Conservation (phyloP, 768 basidiomycete species). For the Sarcodon aspratus region DNA sequence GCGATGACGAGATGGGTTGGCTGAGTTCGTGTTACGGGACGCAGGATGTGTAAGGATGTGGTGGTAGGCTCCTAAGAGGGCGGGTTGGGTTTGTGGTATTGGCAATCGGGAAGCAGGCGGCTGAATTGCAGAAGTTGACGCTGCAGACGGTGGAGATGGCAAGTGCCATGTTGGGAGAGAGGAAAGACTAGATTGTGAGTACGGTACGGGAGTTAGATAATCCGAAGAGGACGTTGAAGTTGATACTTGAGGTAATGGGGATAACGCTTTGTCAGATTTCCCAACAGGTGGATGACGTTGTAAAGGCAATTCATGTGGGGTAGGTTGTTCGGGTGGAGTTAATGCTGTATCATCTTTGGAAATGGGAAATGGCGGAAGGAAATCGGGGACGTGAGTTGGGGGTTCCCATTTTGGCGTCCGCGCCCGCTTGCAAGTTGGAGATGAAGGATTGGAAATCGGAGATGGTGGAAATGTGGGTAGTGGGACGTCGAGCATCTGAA, state of each 20-base stretch:
- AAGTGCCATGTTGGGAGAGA: constrained; percentile 61
- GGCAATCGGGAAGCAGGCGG: constrained; percentile 20
- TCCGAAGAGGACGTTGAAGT: constrained; percentile 42
- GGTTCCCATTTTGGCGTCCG: constrained; percentile 48
- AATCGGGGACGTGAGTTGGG: constrained; percentile 52
- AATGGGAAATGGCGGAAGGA: constrained; percentile 58
- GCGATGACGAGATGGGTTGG: constrained; percentile 58
- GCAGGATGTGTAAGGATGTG: constrained; percentile 68
- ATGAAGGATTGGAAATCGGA: constrained; percentile 45
- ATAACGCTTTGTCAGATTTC: constrained; percentile 25
- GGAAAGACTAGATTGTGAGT: constrained; percentile 61
- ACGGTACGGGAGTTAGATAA: constrained; percentile 62
- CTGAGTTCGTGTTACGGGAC: constrained; percentile 29
- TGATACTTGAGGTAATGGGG: constrained; percentile 31
- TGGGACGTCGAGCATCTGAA: constrained; percentile 2
- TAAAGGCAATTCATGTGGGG: constrained; percentile 18
- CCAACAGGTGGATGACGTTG: constrained; percentile 24
- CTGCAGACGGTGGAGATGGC: constrained; percentile 19
- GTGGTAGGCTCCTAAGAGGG: constrained; percentile 61
- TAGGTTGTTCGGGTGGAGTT: constrained; percentile 18
- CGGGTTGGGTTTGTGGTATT: constrained; percentile 48
- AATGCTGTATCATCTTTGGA: constrained; percentile 12
- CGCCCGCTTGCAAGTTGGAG: constrained; percentile 45
- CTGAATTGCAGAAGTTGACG: constrained; percentile 2
- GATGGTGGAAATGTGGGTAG: constrained; percentile 40